Evolutionary conservation across 345 rosid genomes (phyloP).

Genomic region (Sonneratia alba): DNA sequence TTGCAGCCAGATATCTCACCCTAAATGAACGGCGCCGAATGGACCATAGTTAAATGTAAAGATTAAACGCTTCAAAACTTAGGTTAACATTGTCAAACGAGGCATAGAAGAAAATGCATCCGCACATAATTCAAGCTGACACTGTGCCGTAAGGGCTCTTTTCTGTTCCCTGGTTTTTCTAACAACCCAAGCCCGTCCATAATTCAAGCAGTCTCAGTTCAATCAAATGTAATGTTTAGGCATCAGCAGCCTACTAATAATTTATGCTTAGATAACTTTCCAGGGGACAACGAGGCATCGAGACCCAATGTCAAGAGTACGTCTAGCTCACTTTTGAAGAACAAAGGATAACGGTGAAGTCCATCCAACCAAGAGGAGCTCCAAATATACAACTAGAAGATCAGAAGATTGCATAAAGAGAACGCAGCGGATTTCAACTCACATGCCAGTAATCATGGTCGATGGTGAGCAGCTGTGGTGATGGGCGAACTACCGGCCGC

Average conservation of each 20-base stretch:
- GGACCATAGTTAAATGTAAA: not conserved
- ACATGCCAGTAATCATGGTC: constrained; percentile 93
- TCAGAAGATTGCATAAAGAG: not conserved
- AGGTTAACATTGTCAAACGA: not conserved
- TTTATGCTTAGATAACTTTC: too few relatives aligned
- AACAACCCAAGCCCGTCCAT: not conserved
- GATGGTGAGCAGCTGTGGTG: constrained; percentile 79
- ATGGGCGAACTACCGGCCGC: constrained; percentile 77
- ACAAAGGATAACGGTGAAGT: too few relatives aligned
- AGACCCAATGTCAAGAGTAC: too few relatives aligned
- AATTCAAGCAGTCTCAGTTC: not conserved
- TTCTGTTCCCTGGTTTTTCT: too few relatives aligned
- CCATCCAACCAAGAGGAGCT: too few relatives aligned
- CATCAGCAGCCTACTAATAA: not conserved
- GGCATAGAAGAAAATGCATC: not conserved
- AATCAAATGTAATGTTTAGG: not conserved
- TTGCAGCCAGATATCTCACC: not conserved
- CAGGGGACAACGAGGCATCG: too few relatives aligned
- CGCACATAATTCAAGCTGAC: not conserved
- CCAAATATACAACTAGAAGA: not conserved
- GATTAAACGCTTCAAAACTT: not conserved
- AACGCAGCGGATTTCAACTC: constrained; percentile 11
- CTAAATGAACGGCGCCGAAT: not conserved
- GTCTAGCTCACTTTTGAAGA: too few relatives aligned
- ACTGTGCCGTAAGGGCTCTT: not conserved